Evolutionary conservation across 2,329 filamentous ascomycete species (phyloP), one percentile per base, ranked within the genome.

Genomic region (Cladophialophora immunda): DNA sequence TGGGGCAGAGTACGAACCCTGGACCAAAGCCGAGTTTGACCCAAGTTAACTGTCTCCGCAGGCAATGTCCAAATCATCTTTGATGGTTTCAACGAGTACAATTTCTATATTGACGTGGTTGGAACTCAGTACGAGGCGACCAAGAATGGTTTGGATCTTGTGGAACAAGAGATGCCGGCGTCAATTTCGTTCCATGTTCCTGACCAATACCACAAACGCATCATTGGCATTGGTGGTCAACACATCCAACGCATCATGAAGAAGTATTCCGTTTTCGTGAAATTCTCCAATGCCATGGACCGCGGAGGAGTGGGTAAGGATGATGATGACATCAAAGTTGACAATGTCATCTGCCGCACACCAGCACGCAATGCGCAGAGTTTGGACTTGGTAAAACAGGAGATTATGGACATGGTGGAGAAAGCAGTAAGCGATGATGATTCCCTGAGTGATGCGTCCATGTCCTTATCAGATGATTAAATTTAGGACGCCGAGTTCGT

Each of bases 211-310:
- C 95, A 99, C 81, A 99, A 99, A 83, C 93, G 95, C 57, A 99
- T 99, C 76, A 99, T 99, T 70, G 95, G 95, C 60, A 98, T 99
- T 74, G 95, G 95, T 68, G 95, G 95, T 9, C 94, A 98, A 78
- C 95, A 99, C 76, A 99, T 99, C 73, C 95, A 99, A 80, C 92
- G 94, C 63, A 98, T 99, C 82, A 99, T 99, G 95, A 98, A 99
- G 84, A 98, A 98, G 81, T 97, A 99, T 81, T 98, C 95, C 0
- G 95, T 99, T 73, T 99, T 99, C 75, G 95, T 99, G 82, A 99
- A 99, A 78, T 99, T 99, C 76, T 97, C 93, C 71, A 99, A 99
- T 74, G 95, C 95, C 17, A 98, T 98, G 94, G 95, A 99, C 77
- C 90, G 95, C 76, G 95, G 93, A 70, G 91, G 94, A 38, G 91